Evolutionary conservation across 2,329 filamentous ascomycete species (phyloP).

Genomic region (Byssochlamys sp.): DNA sequence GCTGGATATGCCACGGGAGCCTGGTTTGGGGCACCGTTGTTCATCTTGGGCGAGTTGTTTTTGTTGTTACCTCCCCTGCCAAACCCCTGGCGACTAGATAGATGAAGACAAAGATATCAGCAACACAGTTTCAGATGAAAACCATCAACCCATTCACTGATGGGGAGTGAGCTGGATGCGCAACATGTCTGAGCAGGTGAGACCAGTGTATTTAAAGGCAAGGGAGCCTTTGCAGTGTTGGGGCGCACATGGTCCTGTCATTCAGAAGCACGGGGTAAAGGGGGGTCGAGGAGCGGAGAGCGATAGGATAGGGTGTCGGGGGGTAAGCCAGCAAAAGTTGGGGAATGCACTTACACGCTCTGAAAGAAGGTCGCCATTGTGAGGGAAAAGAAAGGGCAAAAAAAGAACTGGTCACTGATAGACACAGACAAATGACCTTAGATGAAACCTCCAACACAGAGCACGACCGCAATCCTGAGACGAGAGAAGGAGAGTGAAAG

Average conservation of each 20-base stretch:
- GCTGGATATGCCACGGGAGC: slow-evolving; percentile 20
- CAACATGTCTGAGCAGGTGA: background rate
- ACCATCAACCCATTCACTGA: background rate
- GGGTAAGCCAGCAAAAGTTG: slow-evolving; percentile 5
- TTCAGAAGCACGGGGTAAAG: slow-evolving; percentile 14
- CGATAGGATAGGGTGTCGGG: slow-evolving; percentile 4
- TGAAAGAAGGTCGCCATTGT: slow-evolving; percentile 42
- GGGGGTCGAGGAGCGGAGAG: slow-evolving; percentile 9
- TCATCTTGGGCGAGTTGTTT: slow-evolving; percentile 31
- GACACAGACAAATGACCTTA: background rate
- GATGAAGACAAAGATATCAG: slow-evolving; percentile 17
- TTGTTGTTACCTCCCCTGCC: slow-evolving; percentile 38
- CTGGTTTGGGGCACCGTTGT: slow-evolving; percentile 23
- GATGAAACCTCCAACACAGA: background rate
- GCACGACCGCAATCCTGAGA: background rate
- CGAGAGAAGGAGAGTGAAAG: slow-evolving; percentile 1
- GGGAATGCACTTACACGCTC: slow-evolving; percentile 36
- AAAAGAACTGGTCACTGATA: slow-evolving; percentile 1
- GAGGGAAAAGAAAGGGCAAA: slow-evolving; percentile 7
- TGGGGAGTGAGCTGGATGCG: background rate
- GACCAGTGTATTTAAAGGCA: background rate
- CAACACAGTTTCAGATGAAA: slow-evolving; percentile 1
- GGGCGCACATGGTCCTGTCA: slow-evolving; percentile 7
- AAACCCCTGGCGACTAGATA: slow-evolving; percentile 39
- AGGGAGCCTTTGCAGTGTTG: slow-evolving; percentile 1